Conservation (phyloP, 164 flowering plant species). For the Taxillus chinensis region DNA sequence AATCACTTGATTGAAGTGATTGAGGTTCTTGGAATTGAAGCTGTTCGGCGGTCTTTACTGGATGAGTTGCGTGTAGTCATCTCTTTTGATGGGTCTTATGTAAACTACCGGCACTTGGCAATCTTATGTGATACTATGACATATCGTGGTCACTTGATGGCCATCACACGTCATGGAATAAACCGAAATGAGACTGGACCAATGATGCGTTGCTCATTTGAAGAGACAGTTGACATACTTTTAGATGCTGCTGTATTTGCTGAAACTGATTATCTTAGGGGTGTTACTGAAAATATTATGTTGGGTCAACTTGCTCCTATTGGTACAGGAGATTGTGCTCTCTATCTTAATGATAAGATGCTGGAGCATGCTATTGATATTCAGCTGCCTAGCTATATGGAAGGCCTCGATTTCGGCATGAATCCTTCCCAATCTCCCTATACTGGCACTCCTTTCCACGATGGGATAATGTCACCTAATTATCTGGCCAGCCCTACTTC, state of each 20-base stretch:
- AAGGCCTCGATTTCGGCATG: slow-evolving; percentile 12
- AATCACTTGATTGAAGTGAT: slow-evolving; percentile 96
- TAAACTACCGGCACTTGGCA: slow-evolving; percentile 90
- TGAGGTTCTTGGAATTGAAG: slow-evolving; percentile 98
- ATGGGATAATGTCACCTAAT: slow-evolving; percentile 11
- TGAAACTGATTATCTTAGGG: slow-evolving; percentile 12
- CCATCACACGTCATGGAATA: slow-evolving; percentile 98
- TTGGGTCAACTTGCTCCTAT: slow-evolving; percentile 14
- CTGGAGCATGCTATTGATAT: slow-evolving; percentile 14
- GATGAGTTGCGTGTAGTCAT: slow-evolving; percentile 97
- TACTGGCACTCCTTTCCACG: slow-evolving; percentile 6
- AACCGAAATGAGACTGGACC: slow-evolving; percentile 97
- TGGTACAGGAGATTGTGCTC: slow-evolving; percentile 34
- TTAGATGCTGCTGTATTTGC: slow-evolving; percentile 14
- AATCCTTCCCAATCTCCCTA: slow-evolving; percentile 12
- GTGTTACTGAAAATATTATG: slow-evolving; percentile 48
- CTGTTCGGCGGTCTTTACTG: slow-evolving; percentile 73
- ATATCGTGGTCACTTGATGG: slow-evolving; percentile 95
- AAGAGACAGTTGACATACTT: slow-evolving; percentile 79
- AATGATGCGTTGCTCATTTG: slow-evolving; percentile 98
- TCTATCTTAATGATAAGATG: slow-evolving; percentile 23
- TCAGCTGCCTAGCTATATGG: slow-evolving; percentile 14
- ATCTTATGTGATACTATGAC: slow-evolving; percentile 99
- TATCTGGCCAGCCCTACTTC: slow-evolving; percentile 19
- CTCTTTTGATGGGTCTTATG: slow-evolving; percentile 98